These are phyloP conservation scores for Aureobasidium subglaciale DNA, from an alignment of 2,329 filamentous ascomycete species.

Conservation along the genomic window DNA sequence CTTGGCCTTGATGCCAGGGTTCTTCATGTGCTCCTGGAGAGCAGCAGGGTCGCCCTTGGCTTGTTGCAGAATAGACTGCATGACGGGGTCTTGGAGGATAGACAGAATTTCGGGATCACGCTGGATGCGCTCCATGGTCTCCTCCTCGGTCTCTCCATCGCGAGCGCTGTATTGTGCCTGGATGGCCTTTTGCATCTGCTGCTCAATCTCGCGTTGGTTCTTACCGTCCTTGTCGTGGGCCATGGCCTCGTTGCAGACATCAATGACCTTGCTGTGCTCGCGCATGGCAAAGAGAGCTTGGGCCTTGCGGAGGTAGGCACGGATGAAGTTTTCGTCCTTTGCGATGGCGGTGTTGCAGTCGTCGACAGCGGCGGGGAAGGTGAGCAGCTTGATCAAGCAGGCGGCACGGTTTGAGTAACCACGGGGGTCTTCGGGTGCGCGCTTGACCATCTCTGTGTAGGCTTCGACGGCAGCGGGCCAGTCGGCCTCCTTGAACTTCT, in stretches of 20 bases:
- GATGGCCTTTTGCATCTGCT: conserved; percentile 88
- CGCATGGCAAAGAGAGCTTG: conserved; percentile 96
- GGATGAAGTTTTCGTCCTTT: conserved; percentile 85
- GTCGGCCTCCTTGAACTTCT: conserved; percentile 94
- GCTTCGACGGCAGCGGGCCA: conserved; percentile 92
- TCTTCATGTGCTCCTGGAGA: conserved; percentile 95
- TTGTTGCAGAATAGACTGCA: conserved; percentile 96
- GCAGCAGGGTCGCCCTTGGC: conserved; percentile 89
- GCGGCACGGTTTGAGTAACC: conserved; percentile 97
- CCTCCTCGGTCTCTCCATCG: conserved; percentile 84
- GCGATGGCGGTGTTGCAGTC: conserved; percentile 91
- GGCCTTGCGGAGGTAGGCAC: conserved; percentile 92
- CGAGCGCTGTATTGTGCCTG: conserved; percentile 82
- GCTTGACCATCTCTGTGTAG: conserved; percentile 95
- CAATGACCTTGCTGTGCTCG: conserved; percentile 91
- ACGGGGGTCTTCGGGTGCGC: conserved; percentile 82
- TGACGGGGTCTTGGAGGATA: conserved; percentile 65
- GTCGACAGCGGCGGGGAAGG: conserved; percentile 85
- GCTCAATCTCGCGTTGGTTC: conserved; percentile 85
- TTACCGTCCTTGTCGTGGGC: conserved; percentile 71
- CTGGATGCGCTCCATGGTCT: conserved; percentile 86
- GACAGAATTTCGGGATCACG: conserved; percentile 64
- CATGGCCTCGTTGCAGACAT: conserved; percentile 75
- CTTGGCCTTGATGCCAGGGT: conserved; percentile 75
- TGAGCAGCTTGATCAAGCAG: conserved; percentile 92